Base-by-base conservation (phyloP, 2,329 filamentous ascomycete species). In the Neofusicoccum cordaticola region DNA sequence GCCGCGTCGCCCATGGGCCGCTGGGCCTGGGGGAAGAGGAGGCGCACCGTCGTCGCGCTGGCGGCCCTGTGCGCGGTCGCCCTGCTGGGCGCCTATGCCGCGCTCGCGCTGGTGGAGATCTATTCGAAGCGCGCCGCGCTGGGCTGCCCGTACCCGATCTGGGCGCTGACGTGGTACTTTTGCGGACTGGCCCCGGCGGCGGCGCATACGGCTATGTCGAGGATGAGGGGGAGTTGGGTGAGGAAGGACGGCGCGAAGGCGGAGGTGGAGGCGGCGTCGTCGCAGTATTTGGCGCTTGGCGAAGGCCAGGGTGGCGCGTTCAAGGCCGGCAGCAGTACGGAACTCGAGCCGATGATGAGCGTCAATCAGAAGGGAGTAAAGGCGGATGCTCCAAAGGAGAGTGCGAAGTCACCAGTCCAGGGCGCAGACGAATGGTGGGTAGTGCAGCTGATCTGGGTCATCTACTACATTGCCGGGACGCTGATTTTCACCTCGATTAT, bases 391-490 rank as follows among this genome's bases (percentile, higher is more conserved):
- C 27, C 27, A 5, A 9, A 27, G 17, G 45, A 27, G 17, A 27
- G 9, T 9, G 1, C 17, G 0, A 6, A 4, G 19, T 69, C 68
- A 1, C 66, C 65, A 19, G 68, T 74, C 4, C 73, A 71, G 39
- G 74, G 73, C 13, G 68, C 68, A 7, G 70, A 71, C 13, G 68
- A 73, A 64, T 68, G 67, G 9, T 75, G 71, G 71, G 67, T 70
- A 3, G 70, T 73, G 11, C 73, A 75, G 57, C 66, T 77, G 50
- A 51, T 68, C 2, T 76, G 74, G 74, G 71, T 69, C 6, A 52
- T 76, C 7, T 76, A 75, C 62, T 75, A 75, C 60, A 72, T 71
- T 39, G 71, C 71, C 2, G 75, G 75, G 4, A 75, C 71, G 19
- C 64, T 77, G 50, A 58, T 76, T 6, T 76, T 69, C 42, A 74